Conservation (phyloP, 2,329 filamentous ascomycete species). For the Exophiala bonariae region DNA sequence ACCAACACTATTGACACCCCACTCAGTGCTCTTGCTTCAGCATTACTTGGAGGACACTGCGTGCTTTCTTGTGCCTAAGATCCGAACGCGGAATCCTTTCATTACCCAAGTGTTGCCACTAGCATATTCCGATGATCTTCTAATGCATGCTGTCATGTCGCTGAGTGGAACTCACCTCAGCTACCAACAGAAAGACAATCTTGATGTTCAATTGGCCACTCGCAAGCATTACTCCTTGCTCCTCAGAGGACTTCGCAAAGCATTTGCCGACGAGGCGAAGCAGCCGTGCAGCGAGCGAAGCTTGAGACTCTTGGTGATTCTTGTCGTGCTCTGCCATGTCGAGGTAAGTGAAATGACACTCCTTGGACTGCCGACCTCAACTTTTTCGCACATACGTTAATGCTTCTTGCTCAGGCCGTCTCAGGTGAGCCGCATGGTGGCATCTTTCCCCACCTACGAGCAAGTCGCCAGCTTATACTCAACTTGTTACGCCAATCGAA, state of each 20-base stretch:
- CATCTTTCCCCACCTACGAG: conserved; percentile 23
- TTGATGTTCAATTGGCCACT: conserved; percentile 4
- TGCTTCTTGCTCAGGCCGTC: conserved; percentile 14
- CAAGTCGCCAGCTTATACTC: conserved; percentile 17
- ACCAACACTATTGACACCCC: conserved; percentile 1
- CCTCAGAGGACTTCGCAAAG: conserved; percentile 8
- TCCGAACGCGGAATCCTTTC: conserved; percentile 11
- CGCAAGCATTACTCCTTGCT: conserved; percentile 11
- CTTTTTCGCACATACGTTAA: no score
- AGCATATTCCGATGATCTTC: conserved; percentile 13
- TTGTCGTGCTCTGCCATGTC: conserved; percentile 15
- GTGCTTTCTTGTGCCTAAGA: conserved; percentile 3
- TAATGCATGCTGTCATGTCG: conserved; percentile 18
- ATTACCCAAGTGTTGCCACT: conserved; percentile 14
- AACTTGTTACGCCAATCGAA: conserved; percentile 4
- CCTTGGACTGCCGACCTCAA: no score
- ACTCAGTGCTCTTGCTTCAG: conserved; percentile 9
- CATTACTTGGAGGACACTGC: conserved; percentile 13
- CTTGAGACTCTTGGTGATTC: conserved; percentile 11
- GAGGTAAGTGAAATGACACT: conserved; percentile 6
- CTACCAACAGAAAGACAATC: neutral
- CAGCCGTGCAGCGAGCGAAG: conserved; percentile 3
- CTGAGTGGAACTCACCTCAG: conserved; percentile 15
- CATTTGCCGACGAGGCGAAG: conserved; percentile 6
- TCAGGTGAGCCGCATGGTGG: conserved; percentile 19